Evolutionary conservation across 75 land plant genomes (phyloP), one percentile per base, ranked within the genome.

Genomic region (Pinus albicaulis): DNA sequence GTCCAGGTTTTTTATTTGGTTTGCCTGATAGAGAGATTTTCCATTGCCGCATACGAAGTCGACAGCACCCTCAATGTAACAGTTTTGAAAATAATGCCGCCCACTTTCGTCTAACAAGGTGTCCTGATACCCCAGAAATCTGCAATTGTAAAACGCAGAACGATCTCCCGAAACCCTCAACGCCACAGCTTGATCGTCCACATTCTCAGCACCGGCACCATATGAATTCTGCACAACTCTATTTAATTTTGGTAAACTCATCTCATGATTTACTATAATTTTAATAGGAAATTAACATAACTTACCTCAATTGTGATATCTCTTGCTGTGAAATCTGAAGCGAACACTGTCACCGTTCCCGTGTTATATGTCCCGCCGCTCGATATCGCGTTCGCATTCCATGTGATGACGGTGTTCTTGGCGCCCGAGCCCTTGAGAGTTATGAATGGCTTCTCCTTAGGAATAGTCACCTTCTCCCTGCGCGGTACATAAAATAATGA

Each of bases 21-120:
- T 44, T 31, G 8, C 95, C 87, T 92, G 87, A 68, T 79, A 92
- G 8, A 90, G 80, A 34, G 95, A 90, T n/a, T 84, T 82, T 7
- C 70, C 95, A 79, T 92, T 86, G 4, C 95, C 95, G 57, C 88
- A 92, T 70, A 92, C 86, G 81, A 92, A 92, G 66, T 92, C 95
- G 5, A 92, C 91, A 2, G 93, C 84, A 25, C 95, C 95, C 71
- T 92, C 93, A 74, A 92, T 88, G 80, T 86, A 90, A 70, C 95
- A 92, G 56, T 92, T 89, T 62, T 88, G 88, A 87, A 88, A 92
- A 63, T 90, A 92, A 79, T 92, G 95, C 68, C 91, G 76, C 10
- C 95, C 95, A 13, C 77, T 4, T 25, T 90, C 93, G 76, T 92
- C 95, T 72, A 88, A 92, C 1, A 92, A 79, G n/a, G 95, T 92